A percentile compares a stretch with the other conserved stretches of the same genome.
phyloP scores from a whole-genome alignment of 108 stramenopile genomes.

The Fragilaria crotonensis region DNA sequence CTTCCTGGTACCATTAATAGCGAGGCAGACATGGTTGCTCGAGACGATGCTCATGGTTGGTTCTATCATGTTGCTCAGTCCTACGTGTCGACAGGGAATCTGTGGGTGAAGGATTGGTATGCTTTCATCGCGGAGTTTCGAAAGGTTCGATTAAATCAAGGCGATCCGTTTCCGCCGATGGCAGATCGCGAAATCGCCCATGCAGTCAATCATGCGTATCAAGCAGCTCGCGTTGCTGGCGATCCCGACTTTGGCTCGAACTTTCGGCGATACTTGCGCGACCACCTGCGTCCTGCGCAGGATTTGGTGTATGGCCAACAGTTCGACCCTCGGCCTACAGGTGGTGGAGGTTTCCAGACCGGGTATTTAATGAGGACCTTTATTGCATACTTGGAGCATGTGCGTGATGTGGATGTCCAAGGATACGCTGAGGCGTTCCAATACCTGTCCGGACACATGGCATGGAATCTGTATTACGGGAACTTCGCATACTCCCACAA shows the following conservation, averaged over 20 bases:
- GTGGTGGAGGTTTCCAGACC: neutral
- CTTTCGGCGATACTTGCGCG: neutral
- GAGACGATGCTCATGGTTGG: neutral
- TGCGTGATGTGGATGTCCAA: neutral
- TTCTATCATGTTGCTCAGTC: neutral
- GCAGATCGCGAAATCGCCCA: neutral
- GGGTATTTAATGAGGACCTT: neutral
- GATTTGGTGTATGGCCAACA: neutral
- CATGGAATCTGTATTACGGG: neutral
- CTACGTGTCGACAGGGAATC: neutral
- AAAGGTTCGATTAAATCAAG: neutral
- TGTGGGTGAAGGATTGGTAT: slow-evolving; percentile 1
- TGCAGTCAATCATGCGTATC: neutral
- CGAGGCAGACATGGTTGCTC: neutral
- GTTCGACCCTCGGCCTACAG: neutral
- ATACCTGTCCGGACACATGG: neutral
- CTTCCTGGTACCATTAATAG: neutral
- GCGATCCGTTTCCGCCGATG: neutral
- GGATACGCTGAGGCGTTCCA: neutral
- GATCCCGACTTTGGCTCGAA: neutral
- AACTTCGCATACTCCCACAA: neutral
- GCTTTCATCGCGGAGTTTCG: neutral
- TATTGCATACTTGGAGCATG: neutral
- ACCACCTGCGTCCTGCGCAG: neutral
- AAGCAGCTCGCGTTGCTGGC: neutral